Evolutionary conservation across 2,329 filamentous ascomycete genomes (phyloP), one percentile per base, ranked within the genome.

Genomic region (Fusarium beomiforme): DNA sequence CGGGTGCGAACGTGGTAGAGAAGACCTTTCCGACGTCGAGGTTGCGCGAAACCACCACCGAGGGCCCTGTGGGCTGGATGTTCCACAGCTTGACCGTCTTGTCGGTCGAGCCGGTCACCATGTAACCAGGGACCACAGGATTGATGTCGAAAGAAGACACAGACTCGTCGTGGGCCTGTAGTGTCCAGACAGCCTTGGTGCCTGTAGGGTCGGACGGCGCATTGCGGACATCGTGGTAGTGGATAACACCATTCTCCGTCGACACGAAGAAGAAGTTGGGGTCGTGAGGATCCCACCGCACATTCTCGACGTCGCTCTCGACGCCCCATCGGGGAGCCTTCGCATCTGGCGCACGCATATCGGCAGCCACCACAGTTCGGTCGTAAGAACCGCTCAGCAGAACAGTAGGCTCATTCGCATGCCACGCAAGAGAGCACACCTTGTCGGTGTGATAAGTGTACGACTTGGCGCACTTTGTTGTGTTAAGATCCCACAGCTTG

Each of bases 41-140:
- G 80, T 98, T 95, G 73, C 96, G 91, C 29, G 93, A 93, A 8
- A 97, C 93, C 3, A 99, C 94, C 89, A 99, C 93, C 67, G 90
- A 93, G 2, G 96, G 96, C 4, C 94, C 94, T 42, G 89, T 88
- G 16, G 91, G 82, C 75, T 92, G 88, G 62, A 98, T 90, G 82
- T 97, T 97, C 96, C 96, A 99, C 62, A 99, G 86, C 86, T 99
- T 99, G 76, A 98, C 94, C 9, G 92, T 93, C 85, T 94, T 95
- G 85, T 99, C 96, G 17, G 93, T 95, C 4, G 94, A 97, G 6
- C 95, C 96, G 1, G 96, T 98, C 17, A 90, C 96, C 82, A 99
- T 89, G 86, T 93, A 98, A 44, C 96, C 96, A 2, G 96, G 95
- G 65, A 99, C 94, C 53, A 91, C 85, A 6, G 91, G 87, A 85